Percentiles rank a stretch among this genome's conserved stretches.
phyloP scores from a whole-genome alignment of 169 alveolate genomes.

The Cytauxzoon felis region DNA sequence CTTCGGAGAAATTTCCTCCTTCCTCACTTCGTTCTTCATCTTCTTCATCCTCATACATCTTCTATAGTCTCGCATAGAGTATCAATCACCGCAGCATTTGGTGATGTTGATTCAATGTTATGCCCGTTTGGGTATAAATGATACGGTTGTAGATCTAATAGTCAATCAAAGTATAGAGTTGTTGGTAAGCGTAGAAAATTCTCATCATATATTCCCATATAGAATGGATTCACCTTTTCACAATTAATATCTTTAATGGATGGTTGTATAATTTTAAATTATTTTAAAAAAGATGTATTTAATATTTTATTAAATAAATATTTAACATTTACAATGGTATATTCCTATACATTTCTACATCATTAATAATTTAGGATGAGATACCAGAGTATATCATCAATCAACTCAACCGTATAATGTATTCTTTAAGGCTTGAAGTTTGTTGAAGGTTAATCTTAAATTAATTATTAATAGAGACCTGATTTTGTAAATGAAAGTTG shows the following conservation, averaged over 20 bases:
- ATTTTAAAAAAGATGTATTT: slow-evolving; percentile 18
- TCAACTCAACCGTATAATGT: slow-evolving; percentile 56
- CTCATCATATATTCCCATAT: not conserved
- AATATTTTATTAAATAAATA: not conserved
- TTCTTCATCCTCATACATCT: too few relatives aligned
- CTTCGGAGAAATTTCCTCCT: not conserved
- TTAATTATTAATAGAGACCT: slow-evolving; percentile 8
- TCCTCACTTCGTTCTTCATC: not conserved
- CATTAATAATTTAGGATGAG: slow-evolving; percentile 15
- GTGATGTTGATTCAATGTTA: slow-evolving; percentile 48
- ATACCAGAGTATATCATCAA: slow-evolving; percentile 11
- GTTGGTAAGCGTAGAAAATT: not conserved
- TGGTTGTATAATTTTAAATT: slow-evolving; percentile 42
- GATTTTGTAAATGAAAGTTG: slow-evolving; percentile 1
- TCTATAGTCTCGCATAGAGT: slow-evolving; percentile 21
- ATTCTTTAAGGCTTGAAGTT: slow-evolving; percentile 47
- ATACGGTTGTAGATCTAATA: slow-evolving; percentile 10
- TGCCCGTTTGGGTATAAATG: slow-evolving; percentile 43
- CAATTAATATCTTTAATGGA: slow-evolving; percentile 50
- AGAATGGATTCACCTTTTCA: slow-evolving; percentile 52
- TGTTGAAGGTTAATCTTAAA: not conserved
- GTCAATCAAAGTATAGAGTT: slow-evolving; percentile 12
- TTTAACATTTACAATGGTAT: slow-evolving; percentile 5
- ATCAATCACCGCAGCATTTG: slow-evolving; percentile 56
- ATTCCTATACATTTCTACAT: not conserved